These are phyloP conservation scores for Plasmodium chabaudi DNA, from an alignment of 169 alveolate genomes.

Conservation along the genomic window DNA sequence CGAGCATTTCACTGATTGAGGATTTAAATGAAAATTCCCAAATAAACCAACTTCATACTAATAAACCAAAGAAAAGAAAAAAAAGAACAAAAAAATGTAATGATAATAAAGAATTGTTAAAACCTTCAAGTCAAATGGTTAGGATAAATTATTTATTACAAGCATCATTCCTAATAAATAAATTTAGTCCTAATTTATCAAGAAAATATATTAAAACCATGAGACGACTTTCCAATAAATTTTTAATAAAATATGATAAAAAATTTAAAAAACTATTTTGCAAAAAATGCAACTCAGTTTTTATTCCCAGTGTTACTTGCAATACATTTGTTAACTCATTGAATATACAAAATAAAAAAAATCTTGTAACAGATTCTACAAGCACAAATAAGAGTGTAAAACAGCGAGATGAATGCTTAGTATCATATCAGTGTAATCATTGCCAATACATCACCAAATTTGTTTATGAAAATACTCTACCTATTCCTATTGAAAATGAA, in stretches of 20 bases:
- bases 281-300: constrained; percentile 75
- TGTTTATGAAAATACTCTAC: constrained; percentile 46
- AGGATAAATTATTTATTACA: constrained; percentile 74
- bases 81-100: constrained; percentile 41
- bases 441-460: constrained; percentile 61
- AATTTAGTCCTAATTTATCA: constrained; percentile 41
- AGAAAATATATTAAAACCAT: constrained; percentile 72
- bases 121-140: constrained; percentile 70
- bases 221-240: constrained; percentile 72
- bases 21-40: constrained; percentile 3
- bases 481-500: constrained; percentile 5
- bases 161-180: constrained; percentile 65
- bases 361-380: constrained; percentile 11
- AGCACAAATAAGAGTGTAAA: constrained; percentile 22
- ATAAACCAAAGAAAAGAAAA: constrained; percentile 41
- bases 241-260: constrained; percentile 67
- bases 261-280: constrained; percentile 72
- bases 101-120: constrained; percentile 18
- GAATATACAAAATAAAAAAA: constrained; percentile 25
- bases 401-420: constrained; percentile 52
- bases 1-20: no score
- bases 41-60: constrained; percentile 5
- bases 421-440: constrained; percentile 52
- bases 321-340: constrained; percentile 56
- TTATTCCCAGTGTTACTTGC: constrained; percentile 73